Evolutionary conservation across 2,329 filamentous ascomycete species (phyloP), one percentile per base, ranked within the genome.

Genomic region (Hypoxylon sp.): DNA sequence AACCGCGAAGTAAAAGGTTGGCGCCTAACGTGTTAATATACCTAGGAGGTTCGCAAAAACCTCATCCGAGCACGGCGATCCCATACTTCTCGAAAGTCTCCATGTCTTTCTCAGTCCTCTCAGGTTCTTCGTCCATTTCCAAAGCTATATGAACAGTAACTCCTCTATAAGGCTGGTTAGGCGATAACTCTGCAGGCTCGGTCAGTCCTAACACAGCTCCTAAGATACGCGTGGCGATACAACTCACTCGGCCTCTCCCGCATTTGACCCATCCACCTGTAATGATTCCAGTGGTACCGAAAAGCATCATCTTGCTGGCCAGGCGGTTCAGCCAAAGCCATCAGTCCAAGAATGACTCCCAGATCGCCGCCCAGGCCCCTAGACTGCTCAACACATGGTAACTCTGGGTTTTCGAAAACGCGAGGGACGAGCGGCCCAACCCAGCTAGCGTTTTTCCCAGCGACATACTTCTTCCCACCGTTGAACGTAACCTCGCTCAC

Each of bases 311-410:
- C 52, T 3, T 50, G 51, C 2, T 30, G 9, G 1, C 43, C 36
- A 7, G 2, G 20, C 5, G 36, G 29, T 15, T 62, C 42, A 5
- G 57, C 32, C 25, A 63, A 26, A 7, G 56, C 59, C 59, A 63
- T 62, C 19, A 57, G 49, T 2, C 49, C 61, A 2, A 63, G 43
- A 4, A 63, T 34, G 1, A 51, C 34, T 1, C 35, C 37, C 13
- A 63, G 16, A n/a, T 56, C 32, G 0, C 61, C 61, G 1, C 44
- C 38, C 6, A 63, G 36, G 4, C 55, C 55, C 5, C 12, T 20
- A 5, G 61, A 57, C 1, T 2, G n/a, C 3, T 20, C 32, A 5
- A 27, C 26, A n/a, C n/a, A n/a, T 5, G 23, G 11, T 7, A 11
- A 5, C 1, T 36, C 16, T 3, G 7, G 17, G 27, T 60, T 57